Evolutionary conservation across 768 basidiomycete genomes (phyloP).

Genomic region (Boletus speciosus): DNA sequence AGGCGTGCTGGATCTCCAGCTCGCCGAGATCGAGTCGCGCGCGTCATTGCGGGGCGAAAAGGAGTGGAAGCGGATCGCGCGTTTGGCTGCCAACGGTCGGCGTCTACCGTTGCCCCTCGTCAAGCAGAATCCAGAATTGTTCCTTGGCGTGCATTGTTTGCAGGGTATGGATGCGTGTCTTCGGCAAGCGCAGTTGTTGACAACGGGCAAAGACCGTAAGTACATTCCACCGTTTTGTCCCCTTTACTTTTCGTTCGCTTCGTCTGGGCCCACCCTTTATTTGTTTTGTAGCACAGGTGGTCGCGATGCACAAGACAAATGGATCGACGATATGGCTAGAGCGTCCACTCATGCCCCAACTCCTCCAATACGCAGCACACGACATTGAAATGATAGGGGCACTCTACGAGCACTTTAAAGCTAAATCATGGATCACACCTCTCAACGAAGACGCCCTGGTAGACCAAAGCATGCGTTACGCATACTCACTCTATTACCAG

Average conservation of each 20-base stretch:
- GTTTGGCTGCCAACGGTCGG: slow-evolving; percentile 24
- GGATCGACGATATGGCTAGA: slow-evolving; percentile 32
- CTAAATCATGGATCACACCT: slow-evolving; percentile 22
- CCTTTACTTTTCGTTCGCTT: background rate
- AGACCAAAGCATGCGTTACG: slow-evolving; percentile 30
- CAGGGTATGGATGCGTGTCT: slow-evolving; percentile 37
- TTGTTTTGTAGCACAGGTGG: slow-evolving; percentile 29
- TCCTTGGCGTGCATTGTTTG: slow-evolving; percentile 32
- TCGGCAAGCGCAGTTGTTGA: slow-evolving; percentile 20
- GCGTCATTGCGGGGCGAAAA: slow-evolving; percentile 21
- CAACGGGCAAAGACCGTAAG: slow-evolving; percentile 35
- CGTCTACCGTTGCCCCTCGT: slow-evolving; percentile 23
- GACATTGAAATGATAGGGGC: slow-evolving; percentile 39
- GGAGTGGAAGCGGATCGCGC: slow-evolving; percentile 25
- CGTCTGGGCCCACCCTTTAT: background rate
- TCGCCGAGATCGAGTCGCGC: slow-evolving; percentile 37
- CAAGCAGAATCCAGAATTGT: slow-evolving; percentile 24
- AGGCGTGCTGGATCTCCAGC: slow-evolving; percentile 39
- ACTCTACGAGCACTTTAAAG: slow-evolving; percentile 34
- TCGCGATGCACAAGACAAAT: slow-evolving; percentile 34
- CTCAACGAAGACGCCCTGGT: slow-evolving; percentile 12
- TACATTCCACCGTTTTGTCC: background rate
- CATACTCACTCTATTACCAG: slow-evolving; percentile 26
- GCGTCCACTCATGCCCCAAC: slow-evolving; percentile 35
- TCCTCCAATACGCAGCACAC: slow-evolving; percentile 41